A percentile compares a stretch with the other conserved stretches of the same genome.
Evolutionary conservation across 371 early-diverging fungal genomes (phyloP).

Genomic region (Mucor mucedo): DNA sequence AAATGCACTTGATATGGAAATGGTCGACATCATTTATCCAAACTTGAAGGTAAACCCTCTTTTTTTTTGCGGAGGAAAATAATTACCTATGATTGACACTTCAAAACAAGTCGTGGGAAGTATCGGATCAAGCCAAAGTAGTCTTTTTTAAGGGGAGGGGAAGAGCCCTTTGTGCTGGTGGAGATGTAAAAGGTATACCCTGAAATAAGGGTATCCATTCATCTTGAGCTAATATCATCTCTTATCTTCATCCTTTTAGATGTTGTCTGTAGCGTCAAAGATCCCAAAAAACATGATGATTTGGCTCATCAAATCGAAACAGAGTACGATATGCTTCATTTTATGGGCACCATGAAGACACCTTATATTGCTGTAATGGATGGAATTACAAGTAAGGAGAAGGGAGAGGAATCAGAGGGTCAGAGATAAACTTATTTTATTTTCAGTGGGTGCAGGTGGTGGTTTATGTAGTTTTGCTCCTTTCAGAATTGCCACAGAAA

Average conservation of each 20-base stretch:
- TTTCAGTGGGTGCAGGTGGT: slow-evolving; percentile 92
- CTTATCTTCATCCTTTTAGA: background rate
- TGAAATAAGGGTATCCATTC: no score
- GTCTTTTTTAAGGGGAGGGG: slow-evolving; percentile 79
- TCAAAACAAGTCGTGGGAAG: slow-evolving; percentile 72
- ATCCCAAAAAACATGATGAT: slow-evolving; percentile 1
- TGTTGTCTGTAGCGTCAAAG: slow-evolving; percentile 8
- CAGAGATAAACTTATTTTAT: no score
- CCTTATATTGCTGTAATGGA: slow-evolving; percentile 86
- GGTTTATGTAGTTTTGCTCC: slow-evolving; percentile 89
- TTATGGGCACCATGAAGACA: slow-evolving; percentile 80
- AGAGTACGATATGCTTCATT: slow-evolving; percentile 88
- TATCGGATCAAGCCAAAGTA: slow-evolving; percentile 72
- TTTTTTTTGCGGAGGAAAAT: background rate
- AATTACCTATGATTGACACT: slow-evolving; percentile 2
- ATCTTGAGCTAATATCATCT: no score
- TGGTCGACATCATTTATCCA: slow-evolving; percentile 80
- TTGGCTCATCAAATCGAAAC: slow-evolving; percentile 36
- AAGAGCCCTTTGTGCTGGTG: slow-evolving; percentile 94
- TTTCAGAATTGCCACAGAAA: slow-evolving; percentile 95
- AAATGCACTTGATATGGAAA: slow-evolving; percentile 84
- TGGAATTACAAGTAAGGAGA: slow-evolving; percentile 79
- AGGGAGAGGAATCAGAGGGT: no score
- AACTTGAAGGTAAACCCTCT: slow-evolving; percentile 65
- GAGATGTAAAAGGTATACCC: slow-evolving; percentile 82